Evolutionary conservation across 345 rosid genomes (phyloP).

Genomic region (Syzygium grande): DNA sequence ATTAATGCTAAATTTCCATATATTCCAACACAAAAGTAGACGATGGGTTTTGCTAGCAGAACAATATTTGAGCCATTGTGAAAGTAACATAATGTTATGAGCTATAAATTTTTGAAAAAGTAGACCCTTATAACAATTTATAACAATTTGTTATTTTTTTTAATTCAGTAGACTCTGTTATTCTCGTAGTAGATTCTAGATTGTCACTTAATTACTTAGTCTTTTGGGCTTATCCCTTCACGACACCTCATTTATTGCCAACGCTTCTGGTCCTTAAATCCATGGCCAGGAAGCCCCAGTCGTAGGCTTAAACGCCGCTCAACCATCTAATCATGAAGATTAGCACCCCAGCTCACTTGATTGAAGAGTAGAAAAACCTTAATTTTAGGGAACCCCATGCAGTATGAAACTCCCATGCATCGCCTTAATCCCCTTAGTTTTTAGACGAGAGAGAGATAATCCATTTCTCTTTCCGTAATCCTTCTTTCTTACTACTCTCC

Average conservation of each 20-base stretch:
- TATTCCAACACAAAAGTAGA: not conserved
- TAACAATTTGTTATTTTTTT: too few species aligned
- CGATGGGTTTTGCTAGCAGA: not conserved
- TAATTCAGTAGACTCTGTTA: rapidly evolving
- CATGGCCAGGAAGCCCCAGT: not conserved
- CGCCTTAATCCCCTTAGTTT: not conserved
- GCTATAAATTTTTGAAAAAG: too few species aligned
- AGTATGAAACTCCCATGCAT: not conserved
- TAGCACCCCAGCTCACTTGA: too few species aligned
- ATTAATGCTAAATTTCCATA: not conserved
- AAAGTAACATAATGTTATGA: not conserved
- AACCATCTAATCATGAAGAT: too few species aligned
- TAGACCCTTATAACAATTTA: rapidly evolving
- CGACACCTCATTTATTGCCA: not conserved
- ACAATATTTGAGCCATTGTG: not conserved
- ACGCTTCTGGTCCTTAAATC: not conserved
- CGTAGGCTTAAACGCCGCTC: not conserved
- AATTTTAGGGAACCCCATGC: not conserved
- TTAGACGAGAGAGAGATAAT: not conserved
- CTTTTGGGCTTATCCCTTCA: not conserved
- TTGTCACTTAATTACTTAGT: too few species aligned
- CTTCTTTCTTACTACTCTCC: not conserved
- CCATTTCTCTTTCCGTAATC: too few species aligned
- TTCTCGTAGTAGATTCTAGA: too few species aligned
- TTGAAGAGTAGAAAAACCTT: too few species aligned